Percentiles rank a stretch among this genome's conserved stretches.
phyloP scores from a whole-genome alignment of 306 rosid genomes.

The Trifolium dubium region DNA sequence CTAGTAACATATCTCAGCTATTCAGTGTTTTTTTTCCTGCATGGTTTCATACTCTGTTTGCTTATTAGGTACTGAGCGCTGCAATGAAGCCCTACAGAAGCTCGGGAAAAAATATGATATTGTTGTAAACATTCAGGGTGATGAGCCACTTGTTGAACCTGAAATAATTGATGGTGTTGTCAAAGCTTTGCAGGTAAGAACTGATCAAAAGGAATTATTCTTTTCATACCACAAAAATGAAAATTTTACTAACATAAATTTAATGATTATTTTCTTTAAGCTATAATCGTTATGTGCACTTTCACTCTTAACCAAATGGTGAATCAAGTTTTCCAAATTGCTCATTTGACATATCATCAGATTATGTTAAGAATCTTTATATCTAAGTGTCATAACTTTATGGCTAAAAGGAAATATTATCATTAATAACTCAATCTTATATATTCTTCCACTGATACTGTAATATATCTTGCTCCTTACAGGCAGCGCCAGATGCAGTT shows the following conservation, averaged over 20 bases:
- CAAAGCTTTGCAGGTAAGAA: slow-evolving; percentile 80
- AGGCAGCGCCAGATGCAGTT: slow-evolving; percentile 98
- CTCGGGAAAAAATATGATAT: slow-evolving; percentile 82
- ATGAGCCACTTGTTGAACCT: slow-evolving; percentile 95
- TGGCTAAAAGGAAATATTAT: slow-evolving; percentile 24
- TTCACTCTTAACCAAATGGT: slow-evolving; percentile 11
- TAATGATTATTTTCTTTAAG: slow-evolving; percentile 21
- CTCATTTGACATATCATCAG: slow-evolving; percentile 2
- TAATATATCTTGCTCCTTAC: slow-evolving; percentile 37
- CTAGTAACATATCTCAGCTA: slow-evolving; percentile 20
- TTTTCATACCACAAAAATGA: slow-evolving; percentile 20
- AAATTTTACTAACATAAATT: slow-evolving; percentile 7
- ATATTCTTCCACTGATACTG: slow-evolving; percentile 35
- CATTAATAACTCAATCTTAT: background rate
- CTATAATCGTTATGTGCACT: slow-evolving; percentile 21
- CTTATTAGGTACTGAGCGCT: slow-evolving; percentile 84
- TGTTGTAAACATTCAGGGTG: slow-evolving; percentile 97
- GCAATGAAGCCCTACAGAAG: slow-evolving; percentile 89
- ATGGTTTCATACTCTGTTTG: slow-evolving; percentile 29
- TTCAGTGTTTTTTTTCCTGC: slow-evolving; percentile 9
- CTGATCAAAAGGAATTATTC: background rate
- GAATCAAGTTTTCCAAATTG: slow-evolving; percentile 27
- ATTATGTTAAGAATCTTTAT: slow-evolving; percentile 3
- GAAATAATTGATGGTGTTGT: slow-evolving; percentile 91
- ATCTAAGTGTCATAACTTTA: background rate